Percentiles rank a stretch among this genome's conserved stretches.
Conservation (phyloP, 129 eudicot genomes). For the Solidago caesia region DNA sequence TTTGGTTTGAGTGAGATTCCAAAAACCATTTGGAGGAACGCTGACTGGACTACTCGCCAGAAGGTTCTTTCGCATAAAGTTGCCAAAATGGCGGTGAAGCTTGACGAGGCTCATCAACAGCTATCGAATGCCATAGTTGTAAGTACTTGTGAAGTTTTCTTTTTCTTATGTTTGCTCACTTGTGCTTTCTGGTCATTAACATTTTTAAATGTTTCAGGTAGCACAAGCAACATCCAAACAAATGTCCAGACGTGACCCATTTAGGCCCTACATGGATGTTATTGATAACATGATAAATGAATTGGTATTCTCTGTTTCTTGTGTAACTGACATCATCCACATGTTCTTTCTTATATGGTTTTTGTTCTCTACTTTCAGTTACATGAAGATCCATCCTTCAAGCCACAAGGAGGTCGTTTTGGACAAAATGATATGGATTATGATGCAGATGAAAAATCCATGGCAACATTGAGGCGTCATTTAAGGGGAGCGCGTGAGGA, state of each 20-base stretch:
- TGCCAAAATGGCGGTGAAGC: constrained; percentile 91
- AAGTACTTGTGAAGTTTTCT: constrained; percentile 36
- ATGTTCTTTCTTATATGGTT: constrained; percentile 19
- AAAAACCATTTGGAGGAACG: constrained; percentile 80
- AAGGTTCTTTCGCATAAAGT: constrained; percentile 85
- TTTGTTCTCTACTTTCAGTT: constrained; percentile 45
- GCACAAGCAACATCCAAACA: constrained; percentile 95
- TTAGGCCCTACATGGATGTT: constrained; percentile 86
- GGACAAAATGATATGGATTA: constrained; percentile 95
- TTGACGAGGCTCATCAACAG: constrained; percentile 88
- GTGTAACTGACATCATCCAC: constrained; percentile 12
- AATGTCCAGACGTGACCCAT: constrained; percentile 86
- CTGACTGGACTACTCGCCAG: constrained; percentile 92
- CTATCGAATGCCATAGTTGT: constrained; percentile 85
- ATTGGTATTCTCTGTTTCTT: constrained; percentile 54
- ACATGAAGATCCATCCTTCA: constrained; percentile 83
- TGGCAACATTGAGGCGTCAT: constrained; percentile 94
- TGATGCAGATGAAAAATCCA: constrained; percentile 92
- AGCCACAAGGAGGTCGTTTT: constrained; percentile 82
- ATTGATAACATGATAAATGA: constrained; percentile 81
- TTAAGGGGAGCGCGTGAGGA: constrained; percentile 84
- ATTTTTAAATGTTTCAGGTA: constrained; percentile 43
- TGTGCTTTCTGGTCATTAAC: constrained; percentile 4
- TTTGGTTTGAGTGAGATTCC: constrained; percentile 97
- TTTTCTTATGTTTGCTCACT: constrained; percentile 21